These are phyloP conservation scores for Syzygium malaccense DNA, from an alignment of 441 rosid species.

Conservation along the genomic window DNA sequence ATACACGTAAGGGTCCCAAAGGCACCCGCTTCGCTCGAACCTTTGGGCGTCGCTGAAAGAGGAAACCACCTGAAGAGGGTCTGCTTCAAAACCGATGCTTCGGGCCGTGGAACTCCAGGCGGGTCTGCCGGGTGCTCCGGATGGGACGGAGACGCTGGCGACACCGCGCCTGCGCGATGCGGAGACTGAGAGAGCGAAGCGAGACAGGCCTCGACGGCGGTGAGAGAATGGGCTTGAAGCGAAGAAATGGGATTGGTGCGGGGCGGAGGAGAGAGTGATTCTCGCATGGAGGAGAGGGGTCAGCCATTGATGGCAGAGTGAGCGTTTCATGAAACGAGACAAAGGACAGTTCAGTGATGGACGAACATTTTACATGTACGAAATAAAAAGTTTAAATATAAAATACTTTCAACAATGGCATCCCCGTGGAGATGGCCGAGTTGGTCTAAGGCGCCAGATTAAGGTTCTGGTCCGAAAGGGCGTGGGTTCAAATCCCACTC, in stretches of 20 bases:
- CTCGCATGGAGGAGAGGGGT: neutral
- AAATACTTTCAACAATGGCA: fast-evolving
- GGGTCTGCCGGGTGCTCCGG: neutral
- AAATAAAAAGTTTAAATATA: fast-evolving
- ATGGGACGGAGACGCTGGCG: neutral
- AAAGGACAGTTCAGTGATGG: fast-evolving
- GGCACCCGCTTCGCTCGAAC: neutral
- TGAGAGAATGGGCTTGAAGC: neutral
- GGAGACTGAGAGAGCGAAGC: neutral
- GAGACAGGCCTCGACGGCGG: neutral
- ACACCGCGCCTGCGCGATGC: neutral
- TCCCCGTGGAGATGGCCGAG: neutral
- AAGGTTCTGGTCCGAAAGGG: conserved; percentile 16
- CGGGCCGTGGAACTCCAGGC: neutral
- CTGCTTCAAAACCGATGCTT: neutral
- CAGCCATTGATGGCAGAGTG: neutral
- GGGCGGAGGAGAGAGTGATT: neutral
- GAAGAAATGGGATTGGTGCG: neutral
- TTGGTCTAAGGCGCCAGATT: conserved; percentile 13
- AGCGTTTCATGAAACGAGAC: neutral
- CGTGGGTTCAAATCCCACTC: conserved; percentile 19
- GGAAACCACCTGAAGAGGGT: neutral
- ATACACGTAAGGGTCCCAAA: neutral
- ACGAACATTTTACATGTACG: neutral
- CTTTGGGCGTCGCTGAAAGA: neutral